These are phyloP conservation scores for Gardenia jasminoides DNA, from an alignment of 257 asterid species.

Conservation along the genomic window DNA sequence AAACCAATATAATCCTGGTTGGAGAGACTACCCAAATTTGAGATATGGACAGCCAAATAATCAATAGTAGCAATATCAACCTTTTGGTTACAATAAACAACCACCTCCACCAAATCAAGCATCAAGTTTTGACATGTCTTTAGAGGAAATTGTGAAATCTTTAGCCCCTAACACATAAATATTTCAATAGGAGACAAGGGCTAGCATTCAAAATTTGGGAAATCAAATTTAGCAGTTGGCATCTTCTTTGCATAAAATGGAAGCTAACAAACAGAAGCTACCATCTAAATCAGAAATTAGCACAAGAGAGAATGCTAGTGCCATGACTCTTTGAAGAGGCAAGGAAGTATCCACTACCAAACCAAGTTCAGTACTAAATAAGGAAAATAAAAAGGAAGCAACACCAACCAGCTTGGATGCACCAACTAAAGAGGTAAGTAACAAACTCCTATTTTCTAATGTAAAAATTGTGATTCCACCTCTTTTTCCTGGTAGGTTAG, in stretches of 20 bases:
- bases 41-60: background rate
- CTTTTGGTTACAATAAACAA: background rate
- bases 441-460: too few relatives aligned
- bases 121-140: background rate
- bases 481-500: too few relatives aligned
- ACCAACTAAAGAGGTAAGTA: too few relatives aligned
- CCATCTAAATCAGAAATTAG: background rate
- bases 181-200: background rate
- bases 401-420: too few relatives aligned
- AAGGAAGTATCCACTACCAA: background rate
- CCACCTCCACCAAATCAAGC: background rate
- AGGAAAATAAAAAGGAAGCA: too few relatives aligned
- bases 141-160: background rate
- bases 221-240: background rate
- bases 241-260: too few relatives aligned
- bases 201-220: background rate
- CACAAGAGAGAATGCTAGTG: background rate
- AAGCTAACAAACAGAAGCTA: background rate
- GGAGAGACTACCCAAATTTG: background rate
- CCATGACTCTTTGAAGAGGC: background rate
- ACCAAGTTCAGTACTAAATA: too few relatives aligned
- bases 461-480: too few relatives aligned
- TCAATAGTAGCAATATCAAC: too few relatives aligned
- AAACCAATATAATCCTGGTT: background rate
- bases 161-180: background rate